A percentile compares a stretch with the other conserved stretches of the same genome.
Conservation (phyloP, 352 stramenopile genomes). For the Pythium myriotylum region DNA sequence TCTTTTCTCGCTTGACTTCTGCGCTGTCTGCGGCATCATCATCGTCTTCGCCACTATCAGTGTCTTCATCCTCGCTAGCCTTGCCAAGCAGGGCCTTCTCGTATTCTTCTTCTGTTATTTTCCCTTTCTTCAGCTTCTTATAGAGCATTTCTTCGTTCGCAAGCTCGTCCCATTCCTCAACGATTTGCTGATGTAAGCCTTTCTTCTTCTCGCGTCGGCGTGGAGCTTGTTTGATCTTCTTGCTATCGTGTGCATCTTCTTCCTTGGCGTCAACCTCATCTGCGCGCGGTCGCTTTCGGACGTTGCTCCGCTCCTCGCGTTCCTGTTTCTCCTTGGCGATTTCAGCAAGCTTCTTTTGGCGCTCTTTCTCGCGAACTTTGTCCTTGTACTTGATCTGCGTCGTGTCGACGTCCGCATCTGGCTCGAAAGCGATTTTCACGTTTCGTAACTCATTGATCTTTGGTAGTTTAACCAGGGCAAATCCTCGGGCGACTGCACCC, state of each 20-base stretch:
- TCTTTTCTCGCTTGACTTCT: constrained; percentile 44
- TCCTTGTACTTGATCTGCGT: constrained; percentile 95
- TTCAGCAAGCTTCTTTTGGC: constrained; percentile 93
- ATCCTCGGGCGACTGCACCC: constrained; percentile 87
- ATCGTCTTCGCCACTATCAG: constrained; percentile 17
- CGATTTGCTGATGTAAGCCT: constrained; percentile 94
- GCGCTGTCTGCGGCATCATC: constrained; percentile 30
- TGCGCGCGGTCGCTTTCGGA: constrained; percentile 58
- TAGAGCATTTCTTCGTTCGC: constrained; percentile 96
- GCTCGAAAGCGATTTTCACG: constrained; percentile 83
- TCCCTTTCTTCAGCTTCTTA: constrained; percentile 97
- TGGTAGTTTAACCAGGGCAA: constrained; percentile 78
- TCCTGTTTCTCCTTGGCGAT: constrained; percentile 75
- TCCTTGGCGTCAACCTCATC: constrained; percentile 38
- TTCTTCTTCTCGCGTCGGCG: constrained; percentile 95
- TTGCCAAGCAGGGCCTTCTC: constrained; percentile 77
- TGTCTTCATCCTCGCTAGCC: constrained; percentile 30
- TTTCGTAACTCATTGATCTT: constrained; percentile 89
- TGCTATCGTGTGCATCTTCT: constrained; percentile 61
- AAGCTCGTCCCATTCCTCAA: constrained; percentile 99
- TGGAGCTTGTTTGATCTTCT: constrained; percentile 62
- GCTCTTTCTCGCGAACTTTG: constrained; percentile 95
- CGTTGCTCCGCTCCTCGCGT: constrained; percentile 59
- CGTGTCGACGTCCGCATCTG: constrained; percentile 87
- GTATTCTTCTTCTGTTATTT: constrained; percentile 96